Conservation (phyloP, 352 stramenopile genomes). For the Blastocystis sp. region DNA sequence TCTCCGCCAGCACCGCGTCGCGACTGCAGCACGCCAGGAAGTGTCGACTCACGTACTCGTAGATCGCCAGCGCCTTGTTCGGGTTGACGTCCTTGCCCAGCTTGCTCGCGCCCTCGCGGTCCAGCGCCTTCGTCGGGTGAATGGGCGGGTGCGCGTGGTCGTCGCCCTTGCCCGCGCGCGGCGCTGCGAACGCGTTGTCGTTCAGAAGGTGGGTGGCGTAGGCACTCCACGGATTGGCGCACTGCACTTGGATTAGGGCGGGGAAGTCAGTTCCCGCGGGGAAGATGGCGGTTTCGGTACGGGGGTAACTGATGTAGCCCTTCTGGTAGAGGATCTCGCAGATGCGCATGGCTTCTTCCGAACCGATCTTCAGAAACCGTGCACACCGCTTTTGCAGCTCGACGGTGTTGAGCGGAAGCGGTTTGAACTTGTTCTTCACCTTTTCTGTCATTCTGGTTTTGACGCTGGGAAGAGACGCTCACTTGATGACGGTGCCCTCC, state of each 20-base stretch:
- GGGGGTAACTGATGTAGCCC: constrained; percentile 92
- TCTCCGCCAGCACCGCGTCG: constrained; percentile 75
- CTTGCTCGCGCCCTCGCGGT: constrained; percentile 73
- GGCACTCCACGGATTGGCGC: constrained; percentile 78
- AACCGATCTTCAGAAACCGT: constrained; percentile 89
- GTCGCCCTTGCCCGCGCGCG: constrained; percentile 85
- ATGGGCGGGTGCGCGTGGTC: constrained; percentile 97
- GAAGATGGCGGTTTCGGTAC: constrained; percentile 98
- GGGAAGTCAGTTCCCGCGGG: constrained; percentile 86
- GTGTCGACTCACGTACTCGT: constrained; percentile 92
- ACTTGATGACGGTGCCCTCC: constrained; percentile 12
- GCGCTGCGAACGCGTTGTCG: constrained; percentile 78
- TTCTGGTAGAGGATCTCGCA: constrained; percentile 94
- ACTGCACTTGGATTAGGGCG: constrained; percentile 78
- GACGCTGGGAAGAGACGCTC: background rate
- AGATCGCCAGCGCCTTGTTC: constrained; percentile 86
- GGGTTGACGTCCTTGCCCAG: constrained; percentile 73
- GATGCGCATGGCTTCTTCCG: constrained; percentile 91
- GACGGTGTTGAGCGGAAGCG: constrained; percentile 93
- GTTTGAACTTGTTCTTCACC: constrained; percentile 87
- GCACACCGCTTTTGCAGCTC: constrained; percentile 95
- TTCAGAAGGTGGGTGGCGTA: constrained; percentile 79
- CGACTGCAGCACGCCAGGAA: constrained; percentile 96
- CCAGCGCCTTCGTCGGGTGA: constrained; percentile 91
- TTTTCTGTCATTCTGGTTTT: constrained; percentile 48